phyloP scores from a whole-genome alignment of 2,329 filamentous ascomycete genomes.

The Emmonsia crescens region DNA sequence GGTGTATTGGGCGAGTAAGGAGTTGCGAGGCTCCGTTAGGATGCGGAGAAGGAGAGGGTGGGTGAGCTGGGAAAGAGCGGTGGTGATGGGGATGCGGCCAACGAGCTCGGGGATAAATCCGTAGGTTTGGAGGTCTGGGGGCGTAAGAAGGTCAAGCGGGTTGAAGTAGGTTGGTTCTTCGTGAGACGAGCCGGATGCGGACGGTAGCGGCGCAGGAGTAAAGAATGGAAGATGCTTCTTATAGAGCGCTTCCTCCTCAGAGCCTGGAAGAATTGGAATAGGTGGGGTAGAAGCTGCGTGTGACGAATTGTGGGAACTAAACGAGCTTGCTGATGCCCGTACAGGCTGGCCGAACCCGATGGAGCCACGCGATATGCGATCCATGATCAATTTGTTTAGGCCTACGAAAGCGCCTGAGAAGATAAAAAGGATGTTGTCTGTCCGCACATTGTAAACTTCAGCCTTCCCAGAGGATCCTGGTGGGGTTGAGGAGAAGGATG shows the following conservation, averaged over 20 bases:
- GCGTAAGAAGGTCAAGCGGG: conserved; percentile 60
- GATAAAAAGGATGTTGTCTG: conserved; percentile 93
- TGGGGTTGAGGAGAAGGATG: conserved; percentile 12
- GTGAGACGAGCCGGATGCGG: conserved; percentile 21
- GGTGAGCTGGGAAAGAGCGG: conserved; percentile 67
- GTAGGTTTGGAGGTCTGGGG: conserved; percentile 68
- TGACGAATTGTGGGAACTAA: conserved; percentile 15
- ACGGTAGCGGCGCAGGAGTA: conserved; percentile 42
- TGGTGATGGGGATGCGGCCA: conserved; percentile 84
- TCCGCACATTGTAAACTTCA: conserved; percentile 65
- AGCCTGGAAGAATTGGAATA: conserved; percentile 47
- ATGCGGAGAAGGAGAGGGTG: conserved; percentile 65
- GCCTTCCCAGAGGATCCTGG: conserved; percentile 33
- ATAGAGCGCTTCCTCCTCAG: conserved; percentile 53
- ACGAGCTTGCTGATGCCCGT: conserved; percentile 38
- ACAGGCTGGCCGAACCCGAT: conserved; percentile 89
- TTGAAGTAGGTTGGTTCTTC: conserved; percentile 42
- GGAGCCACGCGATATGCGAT: conserved; percentile 72
- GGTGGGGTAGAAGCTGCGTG: conserved; percentile 24
- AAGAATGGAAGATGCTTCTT: conserved; percentile 50
- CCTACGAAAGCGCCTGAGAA: conserved; percentile 94
- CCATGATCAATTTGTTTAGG: conserved; percentile 74
- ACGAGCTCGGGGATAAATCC: conserved; percentile 94
- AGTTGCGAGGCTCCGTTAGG: conserved; percentile 84
- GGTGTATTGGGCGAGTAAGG: conserved; percentile 76